These are phyloP conservation scores for Acacia melanoxylon DNA, from an alignment of 306 rosid species.

Conservation along the genomic window DNA sequence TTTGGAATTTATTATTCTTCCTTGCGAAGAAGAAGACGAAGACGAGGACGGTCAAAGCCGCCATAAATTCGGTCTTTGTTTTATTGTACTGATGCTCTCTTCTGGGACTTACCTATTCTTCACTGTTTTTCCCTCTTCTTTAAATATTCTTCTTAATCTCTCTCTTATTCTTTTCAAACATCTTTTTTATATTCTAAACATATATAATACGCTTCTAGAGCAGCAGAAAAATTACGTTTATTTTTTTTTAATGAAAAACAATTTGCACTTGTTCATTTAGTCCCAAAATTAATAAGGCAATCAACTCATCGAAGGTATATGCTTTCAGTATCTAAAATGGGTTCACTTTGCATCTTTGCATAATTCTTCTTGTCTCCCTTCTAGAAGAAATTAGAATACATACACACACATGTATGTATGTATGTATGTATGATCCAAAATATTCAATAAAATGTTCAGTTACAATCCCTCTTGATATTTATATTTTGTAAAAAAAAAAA, in stretches of 20 bases:
- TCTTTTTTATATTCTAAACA: background rate
- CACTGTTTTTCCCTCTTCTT: background rate
- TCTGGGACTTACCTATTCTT: background rate
- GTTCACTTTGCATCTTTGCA: background rate
- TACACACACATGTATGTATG: background rate
- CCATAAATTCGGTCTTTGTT: background rate
- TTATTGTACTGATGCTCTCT: background rate
- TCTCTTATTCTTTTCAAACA: background rate
- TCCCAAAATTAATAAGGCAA: background rate
- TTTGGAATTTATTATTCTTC: background rate
- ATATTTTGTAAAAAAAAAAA: background rate
- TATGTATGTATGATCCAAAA: background rate
- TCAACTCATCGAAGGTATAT: background rate
- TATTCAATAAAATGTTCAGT: background rate
- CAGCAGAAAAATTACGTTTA: background rate
- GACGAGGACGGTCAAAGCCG: conserved; percentile 13
- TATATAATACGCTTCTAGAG: background rate
- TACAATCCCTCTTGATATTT: background rate
- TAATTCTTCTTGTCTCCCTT: background rate
- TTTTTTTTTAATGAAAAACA: background rate
- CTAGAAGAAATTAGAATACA: background rate
- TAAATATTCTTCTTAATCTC: background rate
- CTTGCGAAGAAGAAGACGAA: background rate
- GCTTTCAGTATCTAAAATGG: background rate
- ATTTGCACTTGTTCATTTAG: background rate